Evolutionary conservation across 2,329 filamentous ascomycete species (phyloP).

Genomic region (Knoxdaviesia proteae): DNA sequence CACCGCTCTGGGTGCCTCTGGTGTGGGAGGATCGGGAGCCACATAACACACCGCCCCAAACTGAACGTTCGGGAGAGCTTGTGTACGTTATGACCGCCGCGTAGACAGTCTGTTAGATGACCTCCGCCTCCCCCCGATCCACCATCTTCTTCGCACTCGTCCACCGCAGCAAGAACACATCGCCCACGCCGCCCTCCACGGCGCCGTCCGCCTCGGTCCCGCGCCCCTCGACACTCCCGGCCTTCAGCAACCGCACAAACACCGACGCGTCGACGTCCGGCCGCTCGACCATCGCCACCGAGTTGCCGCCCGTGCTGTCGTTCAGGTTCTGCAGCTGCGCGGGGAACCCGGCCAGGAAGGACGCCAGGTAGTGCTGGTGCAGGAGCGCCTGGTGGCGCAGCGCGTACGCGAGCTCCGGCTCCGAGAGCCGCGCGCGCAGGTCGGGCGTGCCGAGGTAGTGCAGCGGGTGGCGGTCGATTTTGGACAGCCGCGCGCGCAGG

Average conservation of each 20-base stretch:
- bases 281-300: slow-evolving; percentile 70
- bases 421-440: slow-evolving; percentile 44
- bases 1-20: too few relatives aligned
- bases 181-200: slow-evolving; percentile 35
- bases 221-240: slow-evolving; percentile 29
- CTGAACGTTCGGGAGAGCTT: too few relatives aligned
- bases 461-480: slow-evolving; percentile 62
- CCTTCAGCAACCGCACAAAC: slow-evolving; percentile 56
- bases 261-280: slow-evolving; percentile 71
- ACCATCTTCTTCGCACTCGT: slow-evolving; percentile 49
- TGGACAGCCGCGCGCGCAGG: slow-evolving; percentile 66
- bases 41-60: too few relatives aligned
- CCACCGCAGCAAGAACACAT: slow-evolving; percentile 51
- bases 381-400: slow-evolving; percentile 69
- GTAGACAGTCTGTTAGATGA: slow-evolving; percentile 23
- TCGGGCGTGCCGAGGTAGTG: slow-evolving; percentile 43
- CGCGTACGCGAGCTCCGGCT: slow-evolving; percentile 62
- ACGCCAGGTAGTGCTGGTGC: slow-evolving; percentile 64
- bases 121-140: slow-evolving; percentile 31
- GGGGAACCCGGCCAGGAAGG: slow-evolving; percentile 72
- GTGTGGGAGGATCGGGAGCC: too few relatives aligned
- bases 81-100: too few relatives aligned
- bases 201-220: slow-evolving; percentile 43
- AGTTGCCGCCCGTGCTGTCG: slow-evolving; percentile 60
- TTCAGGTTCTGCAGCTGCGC: slow-evolving; percentile 62